Percentiles rank a stretch among this genome's conserved stretches.
Evolutionary conservation across 176 grass and related monocot species (phyloP).

Genomic region (Zoysia pacifica): DNA sequence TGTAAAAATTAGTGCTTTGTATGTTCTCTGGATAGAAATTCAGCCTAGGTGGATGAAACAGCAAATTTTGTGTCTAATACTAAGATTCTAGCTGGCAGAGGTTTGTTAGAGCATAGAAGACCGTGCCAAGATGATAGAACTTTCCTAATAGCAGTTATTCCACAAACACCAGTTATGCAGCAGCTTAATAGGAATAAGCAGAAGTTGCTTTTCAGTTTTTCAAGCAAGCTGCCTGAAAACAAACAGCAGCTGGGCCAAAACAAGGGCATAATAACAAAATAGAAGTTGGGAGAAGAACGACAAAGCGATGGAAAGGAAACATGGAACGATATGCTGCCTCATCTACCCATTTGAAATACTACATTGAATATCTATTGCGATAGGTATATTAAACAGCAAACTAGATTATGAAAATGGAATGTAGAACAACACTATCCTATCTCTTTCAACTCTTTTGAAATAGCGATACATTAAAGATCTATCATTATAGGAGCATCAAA

Average conservation of each 20-base stretch:
- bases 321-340: not conserved
- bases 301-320: constrained; percentile 14
- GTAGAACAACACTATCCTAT: not conserved
- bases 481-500: constrained; percentile 20
- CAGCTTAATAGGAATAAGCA: not conserved
- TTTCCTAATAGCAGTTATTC: constrained; percentile 1
- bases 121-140: constrained; percentile 9
- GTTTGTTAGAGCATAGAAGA: not conserved
- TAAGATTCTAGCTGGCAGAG: not conserved
- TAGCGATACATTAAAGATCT: constrained; percentile 16
- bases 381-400: constrained; percentile 19
- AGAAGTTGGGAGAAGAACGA: not conserved
- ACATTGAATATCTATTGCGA: constrained; percentile 20
- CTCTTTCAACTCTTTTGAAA: constrained; percentile 10
- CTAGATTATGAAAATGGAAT: constrained; percentile 12
- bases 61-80: too few relatives aligned
- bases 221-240: not conserved
- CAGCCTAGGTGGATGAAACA: not conserved
- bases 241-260: not conserved
- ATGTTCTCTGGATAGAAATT: not conserved
- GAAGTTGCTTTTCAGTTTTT: not conserved
- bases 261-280: not conserved
- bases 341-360: constrained; percentile 13
- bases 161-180: not conserved
- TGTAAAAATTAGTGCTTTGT: constrained; percentile 5